Conservation (phyloP, 176 grass and related monocot genomes). For the Oryza meridionalis region DNA sequence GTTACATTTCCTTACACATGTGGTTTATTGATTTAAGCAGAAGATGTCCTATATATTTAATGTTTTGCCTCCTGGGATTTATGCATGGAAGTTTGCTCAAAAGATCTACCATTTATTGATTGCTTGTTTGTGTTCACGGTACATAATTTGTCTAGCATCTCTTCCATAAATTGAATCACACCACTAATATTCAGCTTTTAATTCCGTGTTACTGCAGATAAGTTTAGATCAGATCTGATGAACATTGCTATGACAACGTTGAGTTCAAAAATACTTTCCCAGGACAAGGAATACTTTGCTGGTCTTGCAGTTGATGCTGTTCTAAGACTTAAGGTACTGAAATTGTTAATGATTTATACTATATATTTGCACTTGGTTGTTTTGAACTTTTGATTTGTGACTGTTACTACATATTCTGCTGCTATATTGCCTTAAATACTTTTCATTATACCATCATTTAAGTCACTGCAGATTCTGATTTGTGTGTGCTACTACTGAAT, state of each 20-base stretch:
- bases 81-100: background rate
- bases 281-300: conserved; percentile 98
- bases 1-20: background rate
- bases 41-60: background rate
- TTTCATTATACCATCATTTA: background rate
- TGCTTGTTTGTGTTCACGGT: background rate
- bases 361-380: background rate
- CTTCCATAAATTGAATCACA: background rate
- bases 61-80: background rate
- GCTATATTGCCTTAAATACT: background rate
- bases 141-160: background rate
- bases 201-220: conserved; percentile 55
- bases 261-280: conserved; percentile 96
- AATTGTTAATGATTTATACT: background rate
- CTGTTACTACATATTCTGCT: background rate
- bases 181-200: background rate
- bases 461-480: background rate
- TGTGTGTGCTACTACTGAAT: background rate
- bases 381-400: background rate
- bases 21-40: conserved; percentile 11
- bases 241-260: conserved; percentile 97
- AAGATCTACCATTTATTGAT: background rate
- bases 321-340: conserved; percentile 92
- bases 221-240: conserved; percentile 85
- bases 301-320: conserved; percentile 96